Evolutionary conservation across 1,284 basidiomycete species (phyloP), one percentile per base, ranked within the genome.

Genomic region (Coniophora puteana): DNA sequence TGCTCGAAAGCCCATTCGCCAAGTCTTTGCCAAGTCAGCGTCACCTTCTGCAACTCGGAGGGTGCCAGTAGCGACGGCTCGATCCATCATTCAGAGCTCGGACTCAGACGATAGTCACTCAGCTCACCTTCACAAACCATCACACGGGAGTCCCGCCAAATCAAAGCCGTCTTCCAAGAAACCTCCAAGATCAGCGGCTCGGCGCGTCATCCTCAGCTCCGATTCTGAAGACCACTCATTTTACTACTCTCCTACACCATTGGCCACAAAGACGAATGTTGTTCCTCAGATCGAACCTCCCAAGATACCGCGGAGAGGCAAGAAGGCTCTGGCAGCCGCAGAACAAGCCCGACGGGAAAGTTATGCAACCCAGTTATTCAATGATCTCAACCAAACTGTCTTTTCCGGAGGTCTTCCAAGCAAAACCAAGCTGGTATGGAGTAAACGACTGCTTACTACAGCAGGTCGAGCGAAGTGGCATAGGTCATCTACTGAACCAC

Each of bases 321-420:
- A 77, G 62, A 80, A 76, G 49, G 67, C 65, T 0, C 54, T 62
- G 25, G 62, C 56, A 18, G 64, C 61, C 16, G 70, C 66, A 5
- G 72, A 78, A 37, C 69, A 70, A 35, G 62, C 61, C 20, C 65
- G 65, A 21, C 67, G 73, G 18, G 69, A 71, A 29, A 58, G 57
- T 4, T 87, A 86, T 56, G 80, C 83, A 1, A 61, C 71, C 22
- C 52, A 74, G n/a, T 69, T 98, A 65, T 83, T 98, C 69, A 53
- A 79, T 48, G 81, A 93, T 73, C 69, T 99, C 64, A 75, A 99
- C 72, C 48, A 74, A 58, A 58, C 73, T 60, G 78, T 98, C 66
- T 75, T 98, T 69, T 63, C 83, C 48, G 65, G 83, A 69, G 54
- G 79, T 59, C 66, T 99, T 59, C 86, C 89, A 3, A 54, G 61